These are phyloP conservation scores for Hyphopichia khmerensis DNA, from an alignment of 1,139 yeast genomes.

Conservation along the genomic window DNA sequence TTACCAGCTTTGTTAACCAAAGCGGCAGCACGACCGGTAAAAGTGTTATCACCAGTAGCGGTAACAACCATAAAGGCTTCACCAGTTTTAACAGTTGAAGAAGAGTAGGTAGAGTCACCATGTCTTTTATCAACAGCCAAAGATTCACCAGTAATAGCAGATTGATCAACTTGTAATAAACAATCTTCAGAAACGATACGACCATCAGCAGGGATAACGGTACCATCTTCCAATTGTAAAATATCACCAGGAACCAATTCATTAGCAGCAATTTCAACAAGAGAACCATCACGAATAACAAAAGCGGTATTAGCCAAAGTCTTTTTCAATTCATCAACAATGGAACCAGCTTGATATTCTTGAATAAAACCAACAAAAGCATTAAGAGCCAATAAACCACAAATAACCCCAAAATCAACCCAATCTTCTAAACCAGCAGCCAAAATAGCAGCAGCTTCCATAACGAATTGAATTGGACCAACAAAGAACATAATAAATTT, in stretches of 20 bases:
- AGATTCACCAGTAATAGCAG: slow-evolving; percentile 98
- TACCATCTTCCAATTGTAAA: slow-evolving; percentile 90
- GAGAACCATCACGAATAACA: slow-evolving; percentile 81
- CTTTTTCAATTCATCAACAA: slow-evolving; percentile 92
- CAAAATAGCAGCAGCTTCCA: slow-evolving; percentile 97
- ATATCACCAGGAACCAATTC: slow-evolving; percentile 95
- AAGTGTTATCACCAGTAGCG: slow-evolving; percentile 91
- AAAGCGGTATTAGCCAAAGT: slow-evolving; percentile 87
- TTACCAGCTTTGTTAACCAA: slow-evolving; percentile 93
- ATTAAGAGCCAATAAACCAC: slow-evolving; percentile 83
- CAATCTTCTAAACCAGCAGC: slow-evolving; percentile 99
- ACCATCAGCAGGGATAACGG: slow-evolving; percentile 95
- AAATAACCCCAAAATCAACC: slow-evolving; percentile 98
- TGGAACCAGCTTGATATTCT: slow-evolving; percentile 97
- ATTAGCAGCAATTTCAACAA: slow-evolving; percentile 70
- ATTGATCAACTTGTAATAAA: slow-evolving; percentile 92
- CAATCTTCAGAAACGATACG: slow-evolving; percentile 86
- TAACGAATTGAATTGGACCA: slow-evolving; percentile 98
- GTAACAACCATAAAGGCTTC: slow-evolving; percentile 94
- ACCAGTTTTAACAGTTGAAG: slow-evolving; percentile 96
- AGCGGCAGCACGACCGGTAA: slow-evolving; percentile 96
- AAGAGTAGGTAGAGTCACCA: slow-evolving; percentile 89
- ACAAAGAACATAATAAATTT: slow-evolving; percentile 92
- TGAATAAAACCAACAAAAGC: slow-evolving; percentile 96
- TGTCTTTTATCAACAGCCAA: slow-evolving; percentile 89